A percentile compares a stretch with the other conserved stretches of the same genome.
These are phyloP conservation scores for Acer saccharum DNA, from an alignment of 345 rosid genomes.

Conservation along the genomic window DNA sequence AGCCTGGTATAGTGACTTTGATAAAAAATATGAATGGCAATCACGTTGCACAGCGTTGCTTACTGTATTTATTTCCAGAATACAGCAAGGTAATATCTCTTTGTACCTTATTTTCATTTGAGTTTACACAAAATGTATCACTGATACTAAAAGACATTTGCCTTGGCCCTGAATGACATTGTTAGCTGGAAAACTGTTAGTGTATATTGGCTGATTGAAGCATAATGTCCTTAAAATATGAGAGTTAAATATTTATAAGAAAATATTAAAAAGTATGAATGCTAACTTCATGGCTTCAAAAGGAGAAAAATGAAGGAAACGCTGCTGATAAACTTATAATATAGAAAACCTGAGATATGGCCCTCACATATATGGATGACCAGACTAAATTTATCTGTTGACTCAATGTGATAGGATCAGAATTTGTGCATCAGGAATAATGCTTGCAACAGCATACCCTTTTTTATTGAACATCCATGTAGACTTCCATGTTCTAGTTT, in stretches of 20 bases:
- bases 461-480: neutral
- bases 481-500: neutral
- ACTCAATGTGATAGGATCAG: neutral
- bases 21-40: conserved; percentile 78
- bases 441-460: neutral
- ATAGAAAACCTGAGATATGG: neutral
- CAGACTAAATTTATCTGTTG: neutral
- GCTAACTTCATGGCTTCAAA: neutral
- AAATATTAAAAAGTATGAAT: neutral
- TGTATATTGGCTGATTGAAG: neutral
- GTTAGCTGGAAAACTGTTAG: neutral
- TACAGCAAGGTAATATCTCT: conserved; percentile 45
- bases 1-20: conserved; percentile 64
- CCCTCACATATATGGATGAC: neutral
- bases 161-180: neutral
- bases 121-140: conserved; percentile 1
- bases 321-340: neutral
- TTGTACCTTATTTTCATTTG: neutral
- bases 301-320: neutral
- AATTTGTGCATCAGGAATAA: neutral
- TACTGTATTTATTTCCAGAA: conserved; percentile 58
- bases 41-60: conserved; percentile 81
- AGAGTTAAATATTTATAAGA: neutral
- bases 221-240: neutral
- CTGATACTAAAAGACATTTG: neutral